Conservation (phyloP, 176 grass and related monocot genomes). For the Oryza brachyantha region DNA sequence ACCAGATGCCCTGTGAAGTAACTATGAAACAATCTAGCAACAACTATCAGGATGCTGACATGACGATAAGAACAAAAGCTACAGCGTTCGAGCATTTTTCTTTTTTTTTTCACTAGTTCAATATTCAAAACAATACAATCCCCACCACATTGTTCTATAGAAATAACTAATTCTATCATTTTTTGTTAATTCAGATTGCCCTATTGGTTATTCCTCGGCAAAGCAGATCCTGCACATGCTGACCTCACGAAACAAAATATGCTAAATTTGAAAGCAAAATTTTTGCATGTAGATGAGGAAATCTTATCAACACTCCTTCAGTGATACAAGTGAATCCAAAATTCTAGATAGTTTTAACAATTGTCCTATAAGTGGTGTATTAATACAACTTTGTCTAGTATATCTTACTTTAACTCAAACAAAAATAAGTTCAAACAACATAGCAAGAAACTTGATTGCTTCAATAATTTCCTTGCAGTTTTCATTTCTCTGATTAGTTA, state of each 20-base stretch:
- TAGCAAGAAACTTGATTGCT: background rate
- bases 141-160: background rate
- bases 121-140: background rate
- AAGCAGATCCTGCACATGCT: background rate
- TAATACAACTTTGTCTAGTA: background rate
- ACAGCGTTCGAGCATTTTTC: background rate
- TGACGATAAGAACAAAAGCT: slow-evolving; percentile 13
- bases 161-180: background rate
- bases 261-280: background rate
- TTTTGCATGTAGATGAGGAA: background rate
- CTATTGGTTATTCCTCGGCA: background rate
- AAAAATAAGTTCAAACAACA: background rate
- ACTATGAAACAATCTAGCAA: slow-evolving; percentile 21
- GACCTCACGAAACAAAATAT: background rate
- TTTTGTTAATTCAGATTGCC: background rate
- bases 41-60: slow-evolving; percentile 40
- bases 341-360: background rate
- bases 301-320: background rate
- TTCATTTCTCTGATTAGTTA: slow-evolving; percentile 7
- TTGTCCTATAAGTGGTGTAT: background rate
- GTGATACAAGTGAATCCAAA: background rate
- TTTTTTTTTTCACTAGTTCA: background rate
- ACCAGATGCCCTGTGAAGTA: background rate
- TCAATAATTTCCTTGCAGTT: background rate
- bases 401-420: background rate